These are phyloP conservation scores for Verticillium klebahnii DNA, from an alignment of 2,329 filamentous ascomycete genomes.

Conservation along the genomic window DNA sequence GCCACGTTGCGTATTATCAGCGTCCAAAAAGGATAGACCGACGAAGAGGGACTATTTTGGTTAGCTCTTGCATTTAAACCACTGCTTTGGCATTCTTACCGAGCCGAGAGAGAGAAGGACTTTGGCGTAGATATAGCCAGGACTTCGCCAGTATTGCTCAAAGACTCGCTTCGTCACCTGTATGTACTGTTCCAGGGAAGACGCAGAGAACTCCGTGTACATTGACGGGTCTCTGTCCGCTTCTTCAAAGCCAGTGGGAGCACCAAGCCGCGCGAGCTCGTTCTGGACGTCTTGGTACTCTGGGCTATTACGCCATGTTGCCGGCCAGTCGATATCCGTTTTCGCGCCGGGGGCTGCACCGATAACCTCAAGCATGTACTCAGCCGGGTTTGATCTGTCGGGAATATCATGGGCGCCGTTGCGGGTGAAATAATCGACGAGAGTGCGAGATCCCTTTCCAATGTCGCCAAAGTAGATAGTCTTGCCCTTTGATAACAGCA, in stretches of 20 bases:
- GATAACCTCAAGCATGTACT: slow-evolving; percentile 35
- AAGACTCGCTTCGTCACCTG: slow-evolving; percentile 30
- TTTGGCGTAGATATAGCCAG: slow-evolving; percentile 60
- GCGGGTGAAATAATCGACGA: slow-evolving; percentile 48
- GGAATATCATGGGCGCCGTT: slow-evolving; percentile 45
- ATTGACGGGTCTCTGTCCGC: not conserved
- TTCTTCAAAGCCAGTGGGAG: not conserved
- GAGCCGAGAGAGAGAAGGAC: slow-evolving; percentile 14
- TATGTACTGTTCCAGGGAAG: slow-evolving; percentile 22
- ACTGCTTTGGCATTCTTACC: not conserved
- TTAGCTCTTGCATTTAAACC: not conserved
- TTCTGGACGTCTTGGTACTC: slow-evolving; percentile 26
- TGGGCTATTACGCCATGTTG: slow-evolving; percentile 36
- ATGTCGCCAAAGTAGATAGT: slow-evolving; percentile 51
- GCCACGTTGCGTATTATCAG: slow-evolving; percentile 56
- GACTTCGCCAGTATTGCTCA: slow-evolving; percentile 33
- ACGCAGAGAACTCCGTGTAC: slow-evolving; percentile 27
- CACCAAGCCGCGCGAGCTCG: slow-evolving; percentile 3
- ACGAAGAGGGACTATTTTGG: slow-evolving; percentile 51
- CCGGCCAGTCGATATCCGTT: slow-evolving; percentile 42
- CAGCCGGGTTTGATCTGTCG: slow-evolving; percentile 44
- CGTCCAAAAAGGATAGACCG: slow-evolving; percentile 62
- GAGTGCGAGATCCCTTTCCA: slow-evolving; percentile 39
- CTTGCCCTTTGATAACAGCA: slow-evolving; percentile 18
- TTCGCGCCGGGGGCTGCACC: slow-evolving; percentile 36